A percentile compares a stretch with the other conserved stretches of the same genome.
These are phyloP conservation scores for Termitomyces heimii DNA, from an alignment of 768 basidiomycete genomes.

Conservation along the genomic window DNA sequence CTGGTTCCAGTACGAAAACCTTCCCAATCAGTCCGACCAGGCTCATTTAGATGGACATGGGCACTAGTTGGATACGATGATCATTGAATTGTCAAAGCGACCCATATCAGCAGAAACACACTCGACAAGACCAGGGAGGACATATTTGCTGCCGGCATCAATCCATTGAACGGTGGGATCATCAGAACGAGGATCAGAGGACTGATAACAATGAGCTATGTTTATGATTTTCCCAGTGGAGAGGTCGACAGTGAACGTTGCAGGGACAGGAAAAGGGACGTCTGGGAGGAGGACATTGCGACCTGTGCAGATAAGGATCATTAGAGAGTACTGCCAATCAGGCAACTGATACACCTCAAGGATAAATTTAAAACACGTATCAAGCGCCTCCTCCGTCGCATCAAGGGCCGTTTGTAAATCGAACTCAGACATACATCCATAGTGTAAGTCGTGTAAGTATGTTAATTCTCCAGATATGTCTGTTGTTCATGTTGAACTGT, in stretches of 20 bases:
- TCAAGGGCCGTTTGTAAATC: background rate
- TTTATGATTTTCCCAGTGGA: constrained; percentile 54
- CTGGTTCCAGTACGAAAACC: constrained; percentile 89
- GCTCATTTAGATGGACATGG: constrained; percentile 93
- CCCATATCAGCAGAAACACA: constrained; percentile 26
- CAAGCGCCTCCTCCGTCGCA: background rate
- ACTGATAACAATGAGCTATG: constrained; percentile 31
- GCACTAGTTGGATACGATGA: constrained; percentile 38
- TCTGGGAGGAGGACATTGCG: constrained; percentile 55
- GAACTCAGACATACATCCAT: background rate
- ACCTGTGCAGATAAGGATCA: constrained; percentile 39
- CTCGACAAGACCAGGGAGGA: constrained; percentile 84
- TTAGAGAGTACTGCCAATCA: background rate
- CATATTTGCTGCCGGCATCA: constrained; percentile 49
- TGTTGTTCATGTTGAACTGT: background rate
- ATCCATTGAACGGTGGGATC: constrained; percentile 32
- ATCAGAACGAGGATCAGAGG: constrained; percentile 23
- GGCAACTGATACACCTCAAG: background rate
- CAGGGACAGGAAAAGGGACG: constrained; percentile 41
- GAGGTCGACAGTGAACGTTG: constrained; percentile 58
- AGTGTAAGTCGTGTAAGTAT: background rate
- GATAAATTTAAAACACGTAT: background rate
- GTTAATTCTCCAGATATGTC: background rate
- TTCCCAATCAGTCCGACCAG: constrained; percentile 91
- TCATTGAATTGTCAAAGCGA: constrained; percentile 5